Evolutionary conservation across 2,329 filamentous ascomycete genomes (phyloP).

Genomic region (Microsporum ferrugineum): DNA sequence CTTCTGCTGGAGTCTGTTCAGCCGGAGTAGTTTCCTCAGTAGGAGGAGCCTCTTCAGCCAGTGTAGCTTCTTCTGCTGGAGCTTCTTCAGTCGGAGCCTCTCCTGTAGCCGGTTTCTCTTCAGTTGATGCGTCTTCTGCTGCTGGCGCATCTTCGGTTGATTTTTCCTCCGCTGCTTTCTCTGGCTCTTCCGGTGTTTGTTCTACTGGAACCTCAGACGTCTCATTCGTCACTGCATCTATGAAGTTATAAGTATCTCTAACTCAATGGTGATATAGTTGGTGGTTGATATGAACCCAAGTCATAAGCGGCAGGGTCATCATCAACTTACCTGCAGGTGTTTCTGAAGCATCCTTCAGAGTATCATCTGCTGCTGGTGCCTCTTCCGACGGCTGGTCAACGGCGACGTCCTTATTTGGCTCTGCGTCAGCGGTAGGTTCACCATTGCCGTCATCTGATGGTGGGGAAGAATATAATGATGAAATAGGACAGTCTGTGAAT

Average conservation of each 20-base stretch:
- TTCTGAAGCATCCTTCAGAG: not conserved
- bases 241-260: not conserved
- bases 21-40: not conserved
- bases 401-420: slow-evolving; percentile 23
- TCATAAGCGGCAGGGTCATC: not conserved
- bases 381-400: slow-evolving; percentile 15
- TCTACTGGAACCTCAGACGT: not conserved
- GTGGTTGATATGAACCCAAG: not conserved
- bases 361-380: slow-evolving; percentile 6
- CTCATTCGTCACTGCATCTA: slow-evolving; percentile 5
- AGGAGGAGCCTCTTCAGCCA: not conserved
- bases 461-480: slow-evolving; percentile 21
- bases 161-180: not conserved
- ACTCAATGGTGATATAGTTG: not conserved
- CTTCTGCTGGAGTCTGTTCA: not conserved
- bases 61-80: no score
- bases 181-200: not conserved
- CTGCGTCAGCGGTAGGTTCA: slow-evolving; percentile 27
- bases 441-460: slow-evolving; percentile 27
- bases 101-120: not conserved
- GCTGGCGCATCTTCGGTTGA: not conserved
- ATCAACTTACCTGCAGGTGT: slow-evolving; percentile 8
- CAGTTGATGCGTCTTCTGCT: not conserved
- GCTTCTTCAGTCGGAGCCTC: no score
- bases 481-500: slow-evolving; percentile 29